Percentiles rank a stretch among this genome's conserved stretches.
Conservation (phyloP, 1,284 basidiomycete genomes). For the Phellopilus nigrolimitatus region DNA sequence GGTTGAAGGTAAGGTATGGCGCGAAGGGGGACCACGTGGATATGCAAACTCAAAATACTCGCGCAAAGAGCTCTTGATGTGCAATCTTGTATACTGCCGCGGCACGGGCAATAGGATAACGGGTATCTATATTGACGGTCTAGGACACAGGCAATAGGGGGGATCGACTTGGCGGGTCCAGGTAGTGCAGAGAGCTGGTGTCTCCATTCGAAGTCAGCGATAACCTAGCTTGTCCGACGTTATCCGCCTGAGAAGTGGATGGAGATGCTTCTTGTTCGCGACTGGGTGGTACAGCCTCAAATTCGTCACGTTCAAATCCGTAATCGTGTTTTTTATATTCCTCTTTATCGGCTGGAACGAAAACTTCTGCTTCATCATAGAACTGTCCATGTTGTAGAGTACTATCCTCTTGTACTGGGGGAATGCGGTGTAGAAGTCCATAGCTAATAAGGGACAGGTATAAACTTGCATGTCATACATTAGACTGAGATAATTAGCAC, state of each 20-base stretch:
- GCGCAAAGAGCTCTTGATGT: too few species aligned
- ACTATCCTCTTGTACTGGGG: slow-evolving; percentile 31
- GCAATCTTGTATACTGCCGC: too few species aligned
- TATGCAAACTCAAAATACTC: too few species aligned
- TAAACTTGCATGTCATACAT: slow-evolving; percentile 10
- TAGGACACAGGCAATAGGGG: background rate
- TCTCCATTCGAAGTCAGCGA: background rate
- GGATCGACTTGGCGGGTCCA: slow-evolving; percentile 18
- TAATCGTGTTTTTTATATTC: slow-evolving; percentile 10
- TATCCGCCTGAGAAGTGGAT: background rate
- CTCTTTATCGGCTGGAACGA: slow-evolving; percentile 20
- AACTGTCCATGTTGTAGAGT: slow-evolving; percentile 5
- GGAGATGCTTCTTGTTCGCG: background rate
- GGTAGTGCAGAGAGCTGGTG: slow-evolving; percentile 11
- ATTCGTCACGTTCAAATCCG: background rate
- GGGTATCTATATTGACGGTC: background rate
- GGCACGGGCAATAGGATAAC: background rate
- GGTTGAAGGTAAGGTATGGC: too few species aligned
- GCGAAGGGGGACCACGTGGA: too few species aligned
- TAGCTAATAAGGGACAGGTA: slow-evolving; percentile 40
- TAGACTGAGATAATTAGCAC: slow-evolving; percentile 27
- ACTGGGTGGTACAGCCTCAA: background rate
- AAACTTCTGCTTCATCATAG: slow-evolving; percentile 18
- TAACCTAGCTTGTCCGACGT: background rate
- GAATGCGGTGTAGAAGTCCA: slow-evolving; percentile 88